These are phyloP conservation scores for Erodium trifolium DNA, from an alignment of 441 rosid species.

Conservation along the genomic window DNA sequence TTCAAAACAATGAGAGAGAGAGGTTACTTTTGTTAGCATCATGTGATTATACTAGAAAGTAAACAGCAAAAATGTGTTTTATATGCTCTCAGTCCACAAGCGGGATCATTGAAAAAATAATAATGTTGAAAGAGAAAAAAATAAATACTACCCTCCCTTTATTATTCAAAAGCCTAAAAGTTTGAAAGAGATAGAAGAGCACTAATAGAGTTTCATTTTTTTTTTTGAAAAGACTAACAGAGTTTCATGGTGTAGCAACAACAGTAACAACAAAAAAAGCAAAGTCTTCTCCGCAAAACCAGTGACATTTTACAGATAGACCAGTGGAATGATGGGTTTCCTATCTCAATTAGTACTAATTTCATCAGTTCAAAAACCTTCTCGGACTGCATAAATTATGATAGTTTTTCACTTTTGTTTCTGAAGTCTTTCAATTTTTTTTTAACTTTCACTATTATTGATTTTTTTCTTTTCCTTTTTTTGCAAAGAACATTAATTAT, in stretches of 20 bases:
- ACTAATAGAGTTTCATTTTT: background rate
- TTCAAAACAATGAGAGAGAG: background rate
- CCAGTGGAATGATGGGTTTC: background rate
- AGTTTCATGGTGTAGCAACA: background rate
- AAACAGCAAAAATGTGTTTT: background rate
- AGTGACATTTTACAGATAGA: background rate
- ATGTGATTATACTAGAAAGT: background rate
- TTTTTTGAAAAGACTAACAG: no score
- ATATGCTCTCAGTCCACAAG: background rate
- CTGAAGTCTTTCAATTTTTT: no score
- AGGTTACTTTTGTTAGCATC: background rate
- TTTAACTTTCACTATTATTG: no score
- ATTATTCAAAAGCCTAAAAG: background rate
- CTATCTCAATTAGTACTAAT: no score
- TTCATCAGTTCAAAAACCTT: no score
- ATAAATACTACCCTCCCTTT: background rate
- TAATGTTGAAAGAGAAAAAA: background rate
- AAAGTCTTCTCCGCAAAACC: background rate
- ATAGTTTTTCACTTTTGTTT: no score
- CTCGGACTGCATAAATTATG: no score
- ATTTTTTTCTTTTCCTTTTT: no score
- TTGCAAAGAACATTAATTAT: no score
- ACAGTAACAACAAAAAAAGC: background rate
- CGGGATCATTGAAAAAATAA: background rate
- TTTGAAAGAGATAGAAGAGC: background rate